Evolutionary conservation across 306 rosid species (phyloP).

Genomic region (Fragaria ananassa): DNA sequence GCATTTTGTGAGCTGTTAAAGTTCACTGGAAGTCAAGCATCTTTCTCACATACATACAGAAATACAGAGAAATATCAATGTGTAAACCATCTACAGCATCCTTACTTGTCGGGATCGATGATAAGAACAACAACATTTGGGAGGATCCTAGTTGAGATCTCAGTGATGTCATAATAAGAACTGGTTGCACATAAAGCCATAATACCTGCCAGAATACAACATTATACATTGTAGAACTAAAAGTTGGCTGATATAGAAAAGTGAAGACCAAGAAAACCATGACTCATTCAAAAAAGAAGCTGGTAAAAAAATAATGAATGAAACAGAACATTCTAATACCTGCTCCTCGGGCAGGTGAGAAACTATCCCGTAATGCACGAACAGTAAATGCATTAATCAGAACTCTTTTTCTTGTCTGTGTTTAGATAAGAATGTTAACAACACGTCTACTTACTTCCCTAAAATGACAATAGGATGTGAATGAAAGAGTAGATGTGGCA

Average conservation of each 20-base stretch:
- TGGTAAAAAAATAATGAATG: not conserved
- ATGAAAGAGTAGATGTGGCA: slow-evolving; percentile 2
- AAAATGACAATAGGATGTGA: not conserved
- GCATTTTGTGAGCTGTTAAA: not conserved
- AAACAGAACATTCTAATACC: slow-evolving; percentile 47
- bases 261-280: slow-evolving; percentile 13
- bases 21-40: not conserved
- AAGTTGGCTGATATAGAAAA: slow-evolving; percentile 13
- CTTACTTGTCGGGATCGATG: slow-evolving; percentile 90
- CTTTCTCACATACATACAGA: not conserved
- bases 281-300: not conserved
- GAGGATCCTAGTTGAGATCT: slow-evolving; percentile 92
- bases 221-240: slow-evolving; percentile 5
- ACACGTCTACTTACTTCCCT: not conserved
- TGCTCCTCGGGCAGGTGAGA: slow-evolving; percentile 97
- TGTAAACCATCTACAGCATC: not conserved
- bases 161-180: slow-evolving; percentile 83
- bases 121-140: slow-evolving; percentile 89
- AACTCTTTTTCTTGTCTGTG: slow-evolving; percentile 98
- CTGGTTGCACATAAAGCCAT: slow-evolving; percentile 99
- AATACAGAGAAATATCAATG: slow-evolving; percentile 1
- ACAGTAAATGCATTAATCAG: slow-evolving; percentile 96
- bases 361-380: slow-evolving; percentile 97
- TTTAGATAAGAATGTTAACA: slow-evolving; percentile 15
- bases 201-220: slow-evolving; percentile 58